Percentiles rank a stretch among this genome's conserved stretches.
Evolutionary conservation across 2,329 filamentous ascomycete species (phyloP).

Genomic region (Beauveria sp.): DNA sequence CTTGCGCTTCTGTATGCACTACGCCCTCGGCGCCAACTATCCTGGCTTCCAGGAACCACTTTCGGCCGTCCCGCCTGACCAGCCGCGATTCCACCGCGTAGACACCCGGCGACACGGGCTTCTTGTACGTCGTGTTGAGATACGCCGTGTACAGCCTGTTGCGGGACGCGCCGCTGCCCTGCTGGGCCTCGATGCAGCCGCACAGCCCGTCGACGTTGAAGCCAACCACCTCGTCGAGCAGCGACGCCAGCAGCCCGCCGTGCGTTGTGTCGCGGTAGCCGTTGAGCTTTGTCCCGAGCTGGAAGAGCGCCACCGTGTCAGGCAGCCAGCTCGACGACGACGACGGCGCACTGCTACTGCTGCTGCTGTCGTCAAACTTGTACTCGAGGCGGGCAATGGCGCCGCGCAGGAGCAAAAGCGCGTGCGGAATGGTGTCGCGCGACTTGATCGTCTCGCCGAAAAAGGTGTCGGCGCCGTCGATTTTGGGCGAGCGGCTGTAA

Average conservation of each 20-base stretch:
- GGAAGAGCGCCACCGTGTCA: background rate
- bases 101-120: conserved; percentile 1
- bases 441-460: conserved; percentile 1
- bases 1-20: background rate
- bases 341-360: background rate
- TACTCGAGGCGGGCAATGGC: conserved; percentile 2
- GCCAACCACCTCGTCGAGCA: conserved; percentile 4
- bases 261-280: conserved; percentile 5
- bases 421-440: background rate
- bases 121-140: conserved; percentile 1
- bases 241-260: conserved; percentile 1
- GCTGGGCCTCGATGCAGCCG: background rate
- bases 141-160: conserved; percentile 2
- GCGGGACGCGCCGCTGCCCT: background rate
- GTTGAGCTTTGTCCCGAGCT: conserved; percentile 3
- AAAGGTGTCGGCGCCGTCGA: background rate
- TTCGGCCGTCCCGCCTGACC: background rate
- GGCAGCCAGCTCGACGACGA: background rate
- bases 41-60: background rate
- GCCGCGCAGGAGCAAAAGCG: background rate
- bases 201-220: background rate
- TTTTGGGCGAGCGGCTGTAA: background rate
- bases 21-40: background rate
- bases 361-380: background rate
- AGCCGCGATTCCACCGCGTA: conserved; percentile 3